Conservation (phyloP, 2,329 filamentous ascomycete genomes). For the Ophiostoma sp. region DNA sequence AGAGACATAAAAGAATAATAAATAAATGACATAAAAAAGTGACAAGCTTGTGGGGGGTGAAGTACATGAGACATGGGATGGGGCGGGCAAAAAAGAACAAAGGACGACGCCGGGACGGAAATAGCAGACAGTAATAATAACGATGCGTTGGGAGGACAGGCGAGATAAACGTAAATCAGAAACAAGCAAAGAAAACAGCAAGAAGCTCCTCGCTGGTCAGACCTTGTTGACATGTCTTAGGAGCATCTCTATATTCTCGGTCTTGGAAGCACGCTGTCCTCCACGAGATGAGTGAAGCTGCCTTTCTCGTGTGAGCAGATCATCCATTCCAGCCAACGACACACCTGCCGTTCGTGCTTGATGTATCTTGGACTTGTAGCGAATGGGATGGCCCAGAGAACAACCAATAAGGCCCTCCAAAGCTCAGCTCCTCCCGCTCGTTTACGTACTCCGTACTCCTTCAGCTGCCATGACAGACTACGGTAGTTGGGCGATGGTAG, state of each 20-base stretch:
- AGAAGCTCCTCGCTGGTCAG: too few relatives aligned
- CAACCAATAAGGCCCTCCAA: neutral
- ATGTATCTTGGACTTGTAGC: neutral
- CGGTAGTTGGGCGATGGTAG: neutral
- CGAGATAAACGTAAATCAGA: neutral
- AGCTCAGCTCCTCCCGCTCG: neutral
- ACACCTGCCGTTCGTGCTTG: too few relatives aligned
- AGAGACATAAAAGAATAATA: neutral
- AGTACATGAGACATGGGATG: conserved; percentile 16
- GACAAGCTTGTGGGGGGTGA: neutral
- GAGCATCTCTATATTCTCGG: too few relatives aligned
- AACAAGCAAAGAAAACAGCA: too few relatives aligned
- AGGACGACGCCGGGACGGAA: neutral
- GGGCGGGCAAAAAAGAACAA: conserved; percentile 14
- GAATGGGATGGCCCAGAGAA: neutral
- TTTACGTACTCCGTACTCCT: conserved; percentile 1
- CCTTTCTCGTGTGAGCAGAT: too few relatives aligned
- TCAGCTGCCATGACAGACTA: conserved; percentile 3
- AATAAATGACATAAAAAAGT: neutral
- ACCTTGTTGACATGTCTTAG: too few relatives aligned
- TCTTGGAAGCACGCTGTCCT: too few relatives aligned
- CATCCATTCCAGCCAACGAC: too few relatives aligned
- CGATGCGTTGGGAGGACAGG: too few relatives aligned
- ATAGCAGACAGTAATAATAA: neutral
- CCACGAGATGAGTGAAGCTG: too few relatives aligned